A percentile compares a stretch with the other conserved stretches of the same genome.
Conservation (phyloP, 225 moss, liverwort and hornwort species). For the Antitrichia curtipendula region DNA sequence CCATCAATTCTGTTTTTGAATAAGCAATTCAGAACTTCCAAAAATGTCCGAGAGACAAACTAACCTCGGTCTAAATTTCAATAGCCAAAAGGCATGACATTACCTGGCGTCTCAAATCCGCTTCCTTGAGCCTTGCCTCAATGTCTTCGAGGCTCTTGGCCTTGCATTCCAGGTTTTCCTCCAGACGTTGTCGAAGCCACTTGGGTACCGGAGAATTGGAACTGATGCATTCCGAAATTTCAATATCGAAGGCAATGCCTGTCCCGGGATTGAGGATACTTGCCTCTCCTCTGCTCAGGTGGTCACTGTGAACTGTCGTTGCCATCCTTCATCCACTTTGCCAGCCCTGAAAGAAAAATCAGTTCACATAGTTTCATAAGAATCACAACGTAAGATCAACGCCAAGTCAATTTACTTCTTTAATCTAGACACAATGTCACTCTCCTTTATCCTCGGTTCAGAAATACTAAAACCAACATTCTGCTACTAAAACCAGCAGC, state of each 20-base stretch:
- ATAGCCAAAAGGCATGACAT: background rate
- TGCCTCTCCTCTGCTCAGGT: slow-evolving; percentile 41
- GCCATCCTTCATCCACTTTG: slow-evolving; percentile 78
- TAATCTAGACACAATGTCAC: background rate
- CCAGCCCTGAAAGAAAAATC: slow-evolving; percentile 1
- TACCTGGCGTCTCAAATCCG: slow-evolving; percentile 90
- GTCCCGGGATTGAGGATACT: slow-evolving; percentile 50
- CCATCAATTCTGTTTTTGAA: background rate
- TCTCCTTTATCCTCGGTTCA: background rate
- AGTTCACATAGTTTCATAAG: background rate
- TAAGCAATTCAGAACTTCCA: background rate
- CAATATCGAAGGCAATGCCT: slow-evolving; percentile 90
- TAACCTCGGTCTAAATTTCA: background rate
- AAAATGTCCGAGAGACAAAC: background rate
- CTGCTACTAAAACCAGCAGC: background rate
- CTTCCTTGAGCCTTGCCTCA: slow-evolving; percentile 85
- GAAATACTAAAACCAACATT: background rate
- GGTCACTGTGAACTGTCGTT: slow-evolving; percentile 55
- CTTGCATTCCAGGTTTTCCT: slow-evolving; percentile 73
- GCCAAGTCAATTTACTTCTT: background rate
- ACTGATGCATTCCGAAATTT: slow-evolving; percentile 82
- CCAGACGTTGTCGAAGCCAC: slow-evolving; percentile 71
- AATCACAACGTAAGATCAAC: background rate
- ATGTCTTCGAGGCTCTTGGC: slow-evolving; percentile 94
- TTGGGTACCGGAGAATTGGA: slow-evolving; percentile 87